Evolutionary conservation across 768 basidiomycete species (phyloP), one percentile per base, ranked within the genome.

Genomic region (Xerocomus potaroensis): DNA sequence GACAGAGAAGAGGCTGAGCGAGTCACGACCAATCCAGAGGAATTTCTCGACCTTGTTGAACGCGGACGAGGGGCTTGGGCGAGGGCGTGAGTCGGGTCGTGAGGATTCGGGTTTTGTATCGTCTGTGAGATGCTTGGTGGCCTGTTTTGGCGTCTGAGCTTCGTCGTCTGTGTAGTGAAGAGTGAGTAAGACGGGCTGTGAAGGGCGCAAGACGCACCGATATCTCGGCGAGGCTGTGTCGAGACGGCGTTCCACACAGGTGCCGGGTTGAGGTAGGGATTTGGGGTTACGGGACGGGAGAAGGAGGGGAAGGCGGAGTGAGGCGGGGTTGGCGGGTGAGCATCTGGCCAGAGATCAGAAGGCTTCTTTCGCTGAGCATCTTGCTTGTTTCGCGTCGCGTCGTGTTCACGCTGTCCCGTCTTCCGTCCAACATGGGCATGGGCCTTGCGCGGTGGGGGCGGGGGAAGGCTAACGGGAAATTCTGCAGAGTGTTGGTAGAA

Each of bases 201-300:
- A 33, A n/a, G 40, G 27, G 24, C 41, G 23, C 42, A 29, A 32
- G 23, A 27, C 56, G 26, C 38, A 60, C 63, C 63, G 11, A 37
- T 23, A 27, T 55, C 58, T 4, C 15, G 8, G 19, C 18, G 29
- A 15, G 36, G 48, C 16, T 41, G 23, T 14, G 51, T 47, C 38
- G 53, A 36, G 36, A 50, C 27, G 42, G 48, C 30, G 4, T 15
- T 22, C 27, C 62, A 16, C 27, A 51, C 27, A 16, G 72, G 72
- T 5, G 69, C 49, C 1, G 70, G 69, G 48, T 71, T 71, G 50
- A 71, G 60, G 45, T 62, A 69, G 11, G 69, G 67, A 47, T 70
- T 71, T 23, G 58, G 50, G 1, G 62, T 60, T 4, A 41, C 53
- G 1, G 55, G 46, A 27, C 59, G 55, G 0, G 64, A 64, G 22